Base-by-base conservation (phyloP, 352 stramenopile genomes). In the Elongisporangium senticosum region DNA sequence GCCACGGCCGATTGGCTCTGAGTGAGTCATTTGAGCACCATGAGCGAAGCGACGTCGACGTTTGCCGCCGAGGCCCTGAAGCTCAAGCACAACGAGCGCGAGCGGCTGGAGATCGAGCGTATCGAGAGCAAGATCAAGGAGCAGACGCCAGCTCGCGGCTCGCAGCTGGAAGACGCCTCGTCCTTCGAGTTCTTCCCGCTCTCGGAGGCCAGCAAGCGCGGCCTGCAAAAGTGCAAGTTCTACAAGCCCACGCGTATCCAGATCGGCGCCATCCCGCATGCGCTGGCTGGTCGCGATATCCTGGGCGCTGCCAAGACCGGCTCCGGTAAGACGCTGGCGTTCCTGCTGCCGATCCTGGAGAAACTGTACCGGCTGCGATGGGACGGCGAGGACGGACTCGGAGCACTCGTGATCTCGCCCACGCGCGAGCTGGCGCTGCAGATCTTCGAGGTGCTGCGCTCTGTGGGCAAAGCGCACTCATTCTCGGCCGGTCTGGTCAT, bases 381-480 rank as follows among this genome's bases (percentile, higher is more conserved):
- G 91, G 76, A 81, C 33, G 67, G 81, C 8, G 85, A 94, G 50
- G 97, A 99, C 69, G 98, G 98, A 24, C 82, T 99, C 14, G 97
- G 94, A 39, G 97, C 93, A 6, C 80, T 99, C 24, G 74, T 99
- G 8, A 97, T 99, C 56, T 98, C 95, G 10, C 98, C 98, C 0
- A 99, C 97, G 54, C 86, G 98, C 55, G 98, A 99, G 75, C 75
- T 99, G 17, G 97, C 97, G 49, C 79, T 99, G 47, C 98, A 99
- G 84, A 99, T 98, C 65, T 99, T 99, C 71, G 95, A 99, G 61
- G 97, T 99, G 22, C 75, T 99, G 51, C 88, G 96, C 14, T 86
- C 83, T 17, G 87, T 99, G 7, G 98, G 97, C 49, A 98, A 98
- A 55, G 81, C 89, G 49, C 97, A 99, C 73, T 79, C 76, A 53